Base-by-base conservation (phyloP, 768 basidiomycete species). In the Auriscalpium vulgare region DNA sequence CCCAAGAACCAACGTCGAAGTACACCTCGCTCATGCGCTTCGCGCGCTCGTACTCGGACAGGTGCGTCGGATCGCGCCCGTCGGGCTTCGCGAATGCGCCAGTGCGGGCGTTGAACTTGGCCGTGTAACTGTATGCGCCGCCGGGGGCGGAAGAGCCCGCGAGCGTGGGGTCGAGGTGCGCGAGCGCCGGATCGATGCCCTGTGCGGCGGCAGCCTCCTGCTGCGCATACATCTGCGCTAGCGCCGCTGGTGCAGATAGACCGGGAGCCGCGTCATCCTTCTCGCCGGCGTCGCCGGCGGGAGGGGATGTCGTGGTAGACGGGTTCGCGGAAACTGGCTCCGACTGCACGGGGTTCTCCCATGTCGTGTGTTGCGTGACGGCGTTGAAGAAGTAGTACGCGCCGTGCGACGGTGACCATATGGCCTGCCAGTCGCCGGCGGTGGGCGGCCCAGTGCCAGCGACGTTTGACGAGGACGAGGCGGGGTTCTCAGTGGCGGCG, bases 1-100 rank as follows among this genome's bases (percentile, higher is more conserved):
- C 85, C 90, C 90, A 93, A 48, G 77, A 78, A n/a, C 75, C 77
- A 19, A 90, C 84, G 60, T 93, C 90, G 59, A 93, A 93, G 70
- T 90, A 93, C 63, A 89, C 87, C 65, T 85, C 80, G 74, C 87
- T 90, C 90, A 92, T 92, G 45, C 91, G 80, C 68, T 84, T 83
- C 64, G 83, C 84, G 6, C 90, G 82, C 61, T 91, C 89, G 61
- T 81, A 88, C 66, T 92, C 91, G 16, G 84, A 86, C 51, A 93
- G 67, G 64, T 91, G 88, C 3, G 79, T 71, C 7, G 91, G 89
- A 53, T 88, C 83, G 23, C 90, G 81, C 14, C 78, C 81, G 53
- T 88, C 84, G 4, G 74, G 65, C 16, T 79, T 76, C 10, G 89
- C 70, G 62, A 93, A 91, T 50, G 84, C 75, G 8, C 90, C 90